A percentile compares a stretch with the other conserved stretches of the same genome.
Conservation (phyloP, 1,139 yeast species). For the Casaregolazyma lundiana region DNA sequence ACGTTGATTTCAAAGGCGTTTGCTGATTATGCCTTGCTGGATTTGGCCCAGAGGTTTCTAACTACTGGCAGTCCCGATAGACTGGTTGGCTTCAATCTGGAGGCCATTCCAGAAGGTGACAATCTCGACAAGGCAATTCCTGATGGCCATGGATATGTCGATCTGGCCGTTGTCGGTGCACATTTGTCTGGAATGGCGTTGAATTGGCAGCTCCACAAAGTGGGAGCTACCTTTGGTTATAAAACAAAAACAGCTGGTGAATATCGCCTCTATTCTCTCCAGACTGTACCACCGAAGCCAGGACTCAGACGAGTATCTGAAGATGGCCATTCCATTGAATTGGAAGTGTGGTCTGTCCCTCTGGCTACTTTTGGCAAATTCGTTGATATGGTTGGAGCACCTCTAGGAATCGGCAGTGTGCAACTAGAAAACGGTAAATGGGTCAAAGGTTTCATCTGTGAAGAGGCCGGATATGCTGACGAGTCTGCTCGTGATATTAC, state of each 20-base stretch:
- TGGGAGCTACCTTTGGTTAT: slow-evolving; percentile 66
- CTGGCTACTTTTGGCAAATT: slow-evolving; percentile 71
- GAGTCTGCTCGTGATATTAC: slow-evolving; percentile 78
- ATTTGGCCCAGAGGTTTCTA: slow-evolving; percentile 71
- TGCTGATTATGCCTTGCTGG: slow-evolving; percentile 83
- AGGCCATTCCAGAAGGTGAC: slow-evolving; percentile 34
- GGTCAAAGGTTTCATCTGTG: slow-evolving; percentile 93
- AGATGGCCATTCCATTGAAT: slow-evolving; percentile 56
- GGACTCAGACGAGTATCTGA: slow-evolving; percentile 68
- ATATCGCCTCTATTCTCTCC: slow-evolving; percentile 78
- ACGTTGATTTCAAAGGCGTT: slow-evolving; percentile 77
- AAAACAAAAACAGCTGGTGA: slow-evolving; percentile 66
- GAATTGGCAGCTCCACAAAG: slow-evolving; percentile 90
- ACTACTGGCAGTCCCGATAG: slow-evolving; percentile 45
- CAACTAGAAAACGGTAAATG: slow-evolving; percentile 74
- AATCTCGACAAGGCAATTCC: slow-evolving; percentile 39
- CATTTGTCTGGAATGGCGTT: slow-evolving; percentile 84
- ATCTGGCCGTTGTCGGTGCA: slow-evolving; percentile 94
- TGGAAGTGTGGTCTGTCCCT: slow-evolving; percentile 85
- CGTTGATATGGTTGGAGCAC: slow-evolving; percentile 84
- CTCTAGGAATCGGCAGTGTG: slow-evolving; percentile 90
- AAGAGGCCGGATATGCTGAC: slow-evolving; percentile 68
- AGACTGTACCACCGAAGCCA: slow-evolving; percentile 80
- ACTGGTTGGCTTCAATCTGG: slow-evolving; percentile 42
- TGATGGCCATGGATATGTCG: slow-evolving; percentile 38